These are phyloP conservation scores for Diaporthe sp. DNA, from an alignment of 2,329 filamentous ascomycete species.

Conservation along the genomic window DNA sequence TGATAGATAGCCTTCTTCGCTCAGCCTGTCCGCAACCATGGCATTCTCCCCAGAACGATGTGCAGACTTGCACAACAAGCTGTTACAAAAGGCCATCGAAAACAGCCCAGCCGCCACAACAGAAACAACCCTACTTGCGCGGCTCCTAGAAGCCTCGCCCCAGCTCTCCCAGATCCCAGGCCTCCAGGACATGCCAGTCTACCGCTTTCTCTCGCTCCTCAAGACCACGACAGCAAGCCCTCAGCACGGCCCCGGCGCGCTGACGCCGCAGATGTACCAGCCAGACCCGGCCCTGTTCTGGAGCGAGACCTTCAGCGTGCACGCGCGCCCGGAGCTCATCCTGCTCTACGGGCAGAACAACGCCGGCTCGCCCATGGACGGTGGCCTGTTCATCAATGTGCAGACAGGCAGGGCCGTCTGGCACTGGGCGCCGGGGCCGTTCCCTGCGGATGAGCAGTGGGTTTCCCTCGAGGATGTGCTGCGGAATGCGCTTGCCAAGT, in stretches of 20 bases:
- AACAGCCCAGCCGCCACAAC: not conserved
- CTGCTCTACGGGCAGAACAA: slow-evolving; percentile 1
- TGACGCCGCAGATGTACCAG: not conserved
- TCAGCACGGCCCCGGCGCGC: not conserved
- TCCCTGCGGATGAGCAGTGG: not conserved
- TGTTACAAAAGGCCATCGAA: not conserved
- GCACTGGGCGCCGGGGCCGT: not conserved
- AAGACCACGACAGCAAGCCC: not conserved
- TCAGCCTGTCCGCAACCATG: not conserved
- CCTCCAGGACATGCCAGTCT: not conserved
- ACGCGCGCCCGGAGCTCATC: not conserved
- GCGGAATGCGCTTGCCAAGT: not conserved
- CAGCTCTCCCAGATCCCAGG: not conserved
- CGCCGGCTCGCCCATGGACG: not conserved
- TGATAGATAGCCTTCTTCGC: not conserved
- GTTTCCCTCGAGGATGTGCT: not conserved
- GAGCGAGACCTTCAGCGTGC: not conserved
- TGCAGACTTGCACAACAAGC: not conserved
- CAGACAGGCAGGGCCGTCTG: not conserved
- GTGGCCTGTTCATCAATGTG: not conserved
- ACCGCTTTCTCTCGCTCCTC: not conserved
- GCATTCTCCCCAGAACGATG: not conserved
- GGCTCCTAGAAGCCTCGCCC: not conserved
- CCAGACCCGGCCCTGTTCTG: not conserved
- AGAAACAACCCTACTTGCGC: not conserved